phyloP scores from a whole-genome alignment of 441 rosid species.

The Manihot esculenta region DNA sequence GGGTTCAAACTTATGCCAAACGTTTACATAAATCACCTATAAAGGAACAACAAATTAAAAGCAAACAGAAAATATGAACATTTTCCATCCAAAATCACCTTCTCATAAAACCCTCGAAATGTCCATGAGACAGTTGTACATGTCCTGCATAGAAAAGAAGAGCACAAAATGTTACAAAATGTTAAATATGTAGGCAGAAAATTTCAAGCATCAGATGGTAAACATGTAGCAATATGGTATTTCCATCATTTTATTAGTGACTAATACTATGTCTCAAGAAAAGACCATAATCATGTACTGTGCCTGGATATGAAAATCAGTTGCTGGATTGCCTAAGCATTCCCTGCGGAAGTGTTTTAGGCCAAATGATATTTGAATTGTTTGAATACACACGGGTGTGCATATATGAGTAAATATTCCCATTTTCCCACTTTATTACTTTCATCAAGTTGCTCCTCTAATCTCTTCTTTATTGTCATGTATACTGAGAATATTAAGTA shows the following conservation, averaged over 20 bases:
- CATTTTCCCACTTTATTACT: not conserved
- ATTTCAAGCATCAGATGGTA: not conserved
- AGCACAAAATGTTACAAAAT: slow-evolving; percentile 16
- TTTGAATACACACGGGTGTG: not conserved
- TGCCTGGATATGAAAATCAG: not conserved
- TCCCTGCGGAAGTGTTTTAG: not conserved
- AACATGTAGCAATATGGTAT: not conserved
- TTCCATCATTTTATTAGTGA: not conserved
- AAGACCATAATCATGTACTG: not conserved
- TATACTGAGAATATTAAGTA: not conserved
- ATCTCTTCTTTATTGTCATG: not conserved
- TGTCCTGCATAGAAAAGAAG: slow-evolving; percentile 53
- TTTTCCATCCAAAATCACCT: slow-evolving; percentile 43
- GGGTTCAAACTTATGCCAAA: not conserved
- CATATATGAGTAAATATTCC: not conserved
- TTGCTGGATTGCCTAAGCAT: not conserved
- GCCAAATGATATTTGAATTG: not conserved
- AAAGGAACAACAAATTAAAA: not conserved
- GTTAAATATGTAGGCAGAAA: slow-evolving; percentile 8
- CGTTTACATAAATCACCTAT: not conserved
- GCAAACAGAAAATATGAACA: not conserved
- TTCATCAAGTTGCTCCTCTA: not conserved
- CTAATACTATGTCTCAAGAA: not conserved
- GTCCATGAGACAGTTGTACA: slow-evolving; percentile 91
- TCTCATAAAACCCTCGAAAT: slow-evolving; percentile 86